A percentile compares a stretch with the other conserved stretches of the same genome.
Conservation (phyloP, 805 yeast genomes). For the Candida insectalens region DNA sequence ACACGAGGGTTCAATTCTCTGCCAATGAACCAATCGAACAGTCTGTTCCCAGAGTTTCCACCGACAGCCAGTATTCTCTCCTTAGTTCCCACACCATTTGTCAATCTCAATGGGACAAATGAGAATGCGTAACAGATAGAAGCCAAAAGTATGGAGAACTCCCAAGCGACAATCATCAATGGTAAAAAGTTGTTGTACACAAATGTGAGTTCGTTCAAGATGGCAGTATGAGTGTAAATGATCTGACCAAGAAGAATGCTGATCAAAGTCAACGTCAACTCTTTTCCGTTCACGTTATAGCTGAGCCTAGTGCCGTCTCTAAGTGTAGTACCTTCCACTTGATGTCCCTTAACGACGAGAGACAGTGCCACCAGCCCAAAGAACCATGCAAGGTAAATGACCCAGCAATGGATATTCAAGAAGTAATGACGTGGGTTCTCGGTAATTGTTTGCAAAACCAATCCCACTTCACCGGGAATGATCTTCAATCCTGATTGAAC, state of each 20-base stretch:
- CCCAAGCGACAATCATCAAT: constrained; percentile 50
- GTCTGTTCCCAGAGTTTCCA: constrained; percentile 67
- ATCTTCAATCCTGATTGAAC: constrained; percentile 38
- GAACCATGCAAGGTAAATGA: constrained; percentile 67
- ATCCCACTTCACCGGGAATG: not conserved
- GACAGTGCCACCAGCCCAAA: constrained; percentile 54
- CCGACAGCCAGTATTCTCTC: constrained; percentile 75
- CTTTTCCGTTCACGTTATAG: constrained; percentile 77
- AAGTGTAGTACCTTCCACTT: constrained; percentile 53
- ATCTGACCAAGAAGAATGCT: constrained; percentile 38
- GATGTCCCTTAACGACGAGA: constrained; percentile 66
- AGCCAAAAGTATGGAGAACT: constrained; percentile 58
- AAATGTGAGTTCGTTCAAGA: constrained; percentile 69
- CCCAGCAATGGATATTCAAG: constrained; percentile 46
- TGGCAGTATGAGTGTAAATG: constrained; percentile 31
- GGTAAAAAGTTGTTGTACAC: constrained; percentile 60
- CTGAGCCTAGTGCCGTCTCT: constrained; percentile 65
- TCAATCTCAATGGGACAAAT: constrained; percentile 44
- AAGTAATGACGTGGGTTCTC: constrained; percentile 19
- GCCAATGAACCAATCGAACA: constrained; percentile 96
- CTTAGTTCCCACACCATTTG: constrained; percentile 42
- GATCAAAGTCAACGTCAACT: constrained; percentile 33
- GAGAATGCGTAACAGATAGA: constrained; percentile 57
- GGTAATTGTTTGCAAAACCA: constrained; percentile 9
- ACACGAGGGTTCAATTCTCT: constrained; percentile 90